phyloP scores from a whole-genome alignment of 139 green algal genomes.

The Dunaliella primolecta region DNA sequence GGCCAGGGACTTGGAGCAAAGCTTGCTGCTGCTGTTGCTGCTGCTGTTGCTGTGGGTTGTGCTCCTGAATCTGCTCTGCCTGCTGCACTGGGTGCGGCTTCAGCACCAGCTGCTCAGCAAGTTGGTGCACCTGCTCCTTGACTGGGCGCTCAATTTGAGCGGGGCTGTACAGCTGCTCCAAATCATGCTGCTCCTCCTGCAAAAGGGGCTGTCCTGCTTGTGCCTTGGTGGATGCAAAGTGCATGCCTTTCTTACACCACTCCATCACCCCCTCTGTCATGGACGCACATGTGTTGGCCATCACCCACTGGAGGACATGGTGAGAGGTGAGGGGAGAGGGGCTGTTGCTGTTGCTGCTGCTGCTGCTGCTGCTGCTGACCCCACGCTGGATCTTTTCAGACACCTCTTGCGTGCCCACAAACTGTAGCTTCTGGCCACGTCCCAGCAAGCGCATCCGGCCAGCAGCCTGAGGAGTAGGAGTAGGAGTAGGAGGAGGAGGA shows the following conservation, averaged over 20 bases:
- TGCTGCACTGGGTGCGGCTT: not conserved
- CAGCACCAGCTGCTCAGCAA: not conserved
- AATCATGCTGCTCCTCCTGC: slow-evolving; percentile 40
- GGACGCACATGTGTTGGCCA: slow-evolving; percentile 45
- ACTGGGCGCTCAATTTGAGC: not conserved
- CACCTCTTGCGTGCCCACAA: not conserved
- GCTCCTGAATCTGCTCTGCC: not conserved
- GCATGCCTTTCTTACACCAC: slow-evolving; percentile 37
- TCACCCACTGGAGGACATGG: slow-evolving; percentile 36
- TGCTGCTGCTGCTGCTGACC: not conserved
- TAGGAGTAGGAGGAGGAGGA: too few species aligned
- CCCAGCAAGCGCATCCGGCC: slow-evolving; percentile 38
- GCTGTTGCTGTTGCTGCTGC: not conserved
- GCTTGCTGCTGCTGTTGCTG: not conserved
- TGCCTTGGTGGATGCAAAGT: slow-evolving; percentile 29
- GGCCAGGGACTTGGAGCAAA: too few species aligned
- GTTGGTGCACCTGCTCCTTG: not conserved
- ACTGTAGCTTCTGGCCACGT: slow-evolving; percentile 30
- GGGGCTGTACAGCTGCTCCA: slow-evolving; percentile 19
- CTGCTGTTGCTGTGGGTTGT: not conserved
- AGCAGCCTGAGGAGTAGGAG: slow-evolving; percentile 33
- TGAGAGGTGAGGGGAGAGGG: not conserved
- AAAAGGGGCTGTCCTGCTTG: slow-evolving; percentile 23
- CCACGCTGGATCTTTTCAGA: not conserved
- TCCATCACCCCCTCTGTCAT: slow-evolving; percentile 24